A percentile compares a stretch with the other conserved stretches of the same genome.
phyloP scores from a whole-genome alignment of 345 rosid species.

The Bruguiera sexangula region DNA sequence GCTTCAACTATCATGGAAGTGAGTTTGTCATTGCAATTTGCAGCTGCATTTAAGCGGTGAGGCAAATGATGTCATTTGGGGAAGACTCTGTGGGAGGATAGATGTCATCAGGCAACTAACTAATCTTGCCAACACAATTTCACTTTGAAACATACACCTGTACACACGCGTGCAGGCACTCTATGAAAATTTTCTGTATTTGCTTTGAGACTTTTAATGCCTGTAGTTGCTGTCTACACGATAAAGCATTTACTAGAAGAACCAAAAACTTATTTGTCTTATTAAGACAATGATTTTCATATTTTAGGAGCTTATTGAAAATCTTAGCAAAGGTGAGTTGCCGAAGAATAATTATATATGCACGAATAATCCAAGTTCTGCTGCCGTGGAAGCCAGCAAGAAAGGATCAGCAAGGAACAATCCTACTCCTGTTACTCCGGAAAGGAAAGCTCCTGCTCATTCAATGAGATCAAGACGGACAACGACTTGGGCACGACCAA shows the following conservation, averaged over 20 bases:
- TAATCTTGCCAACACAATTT: too few relatives aligned
- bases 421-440: constrained; percentile 38
- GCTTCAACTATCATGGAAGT: too few relatives aligned
- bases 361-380: constrained; percentile 41
- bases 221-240: too few relatives aligned
- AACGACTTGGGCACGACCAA: constrained; percentile 70
- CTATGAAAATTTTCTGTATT: too few relatives aligned
- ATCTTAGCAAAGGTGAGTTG: constrained; percentile 58
- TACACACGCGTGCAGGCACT: too few relatives aligned
- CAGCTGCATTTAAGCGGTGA: too few relatives aligned
- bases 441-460: constrained; percentile 63
- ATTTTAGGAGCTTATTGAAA: constrained; percentile 72
- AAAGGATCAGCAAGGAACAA: constrained; percentile 40
- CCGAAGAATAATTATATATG: constrained; percentile 60
- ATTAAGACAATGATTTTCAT: constrained; percentile 6
- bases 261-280: background rate
- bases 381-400: constrained; percentile 26
- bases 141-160: too few relatives aligned
- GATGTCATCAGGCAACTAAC: too few relatives aligned
- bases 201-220: too few relatives aligned
- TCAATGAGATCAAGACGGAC: constrained; percentile 89
- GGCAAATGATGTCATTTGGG: too few relatives aligned
- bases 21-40: too few relatives aligned
- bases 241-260: background rate
- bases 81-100: too few relatives aligned